Evolutionary conservation across 2,329 filamentous ascomycete species (phyloP).

Genomic region (Aspergillus sclerotialis): DNA sequence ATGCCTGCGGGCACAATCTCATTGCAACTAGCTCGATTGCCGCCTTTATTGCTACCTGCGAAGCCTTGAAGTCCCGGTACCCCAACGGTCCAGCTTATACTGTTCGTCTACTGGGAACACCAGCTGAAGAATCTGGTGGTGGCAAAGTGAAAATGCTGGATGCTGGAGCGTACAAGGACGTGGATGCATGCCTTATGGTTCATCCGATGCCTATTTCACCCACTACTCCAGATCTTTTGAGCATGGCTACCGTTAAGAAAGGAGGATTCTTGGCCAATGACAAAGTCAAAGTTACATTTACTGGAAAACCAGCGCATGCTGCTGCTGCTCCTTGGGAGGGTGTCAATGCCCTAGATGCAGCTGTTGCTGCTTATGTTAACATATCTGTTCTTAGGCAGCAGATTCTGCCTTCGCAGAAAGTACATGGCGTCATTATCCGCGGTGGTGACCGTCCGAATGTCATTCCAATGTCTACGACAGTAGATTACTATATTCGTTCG

Average conservation of each 20-base stretch:
- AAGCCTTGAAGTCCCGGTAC: slow-evolving; percentile 17
- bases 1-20: slow-evolving; percentile 30
- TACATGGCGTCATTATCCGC: slow-evolving; percentile 46
- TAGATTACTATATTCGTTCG: slow-evolving; percentile 40
- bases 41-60: slow-evolving; percentile 26
- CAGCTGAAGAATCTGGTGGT: slow-evolving; percentile 28
- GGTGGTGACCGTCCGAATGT: slow-evolving; percentile 50
- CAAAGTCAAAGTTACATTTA: slow-evolving; percentile 32
- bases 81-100: slow-evolving; percentile 15
- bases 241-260: slow-evolving; percentile 15
- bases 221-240: slow-evolving; percentile 10
- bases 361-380: slow-evolving; percentile 39
- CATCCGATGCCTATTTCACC: slow-evolving; percentile 27
- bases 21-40: slow-evolving; percentile 28
- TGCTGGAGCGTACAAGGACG: slow-evolving; percentile 33
- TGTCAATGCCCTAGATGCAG: slow-evolving; percentile 52
- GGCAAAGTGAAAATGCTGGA: slow-evolving; percentile 34
- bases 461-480: slow-evolving; percentile 45
- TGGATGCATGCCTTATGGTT: slow-evolving; percentile 35
- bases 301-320: slow-evolving; percentile 49
- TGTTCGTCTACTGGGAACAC: slow-evolving; percentile 28
- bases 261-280: slow-evolving; percentile 25
- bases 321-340: slow-evolving; percentile 51
- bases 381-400: slow-evolving; percentile 50
- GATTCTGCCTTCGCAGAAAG: slow-evolving; percentile 43